Evolutionary conservation across 768 basidiomycete species (phyloP), one percentile per base, ranked within the genome.

Genomic region (Pulveroboletus sp.): DNA sequence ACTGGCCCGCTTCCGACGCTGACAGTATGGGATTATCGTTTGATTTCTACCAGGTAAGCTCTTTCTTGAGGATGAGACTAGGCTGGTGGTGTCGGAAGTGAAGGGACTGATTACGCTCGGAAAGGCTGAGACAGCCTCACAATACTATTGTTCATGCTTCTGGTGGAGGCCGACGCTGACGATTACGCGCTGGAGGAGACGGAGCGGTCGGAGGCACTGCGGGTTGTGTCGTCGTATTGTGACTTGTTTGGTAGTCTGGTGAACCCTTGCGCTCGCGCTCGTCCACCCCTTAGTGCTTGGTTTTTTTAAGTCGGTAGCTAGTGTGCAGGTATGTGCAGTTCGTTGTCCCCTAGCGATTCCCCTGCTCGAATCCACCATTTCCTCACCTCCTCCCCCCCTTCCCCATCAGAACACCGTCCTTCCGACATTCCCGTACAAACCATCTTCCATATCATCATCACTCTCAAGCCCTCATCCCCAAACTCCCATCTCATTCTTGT

Each of bases 1-100:
- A 81, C 80, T 74, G 86, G 88, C 59, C 85, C 84, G 2, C 72
- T 89, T 24, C 83, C 85, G 2, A 71, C 76, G 9, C 56, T 86
- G 39, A 63, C 14, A 85, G 81, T 57, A 80, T 83, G 78, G 85
- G 86, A 0, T 71, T 89, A 6, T 81, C 83, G 1, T 89, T 78
- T 61, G 87, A 88, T 67, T 88, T 81, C 65, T 89, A 76, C 66
- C 87, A 89, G 69, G 83, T 80, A 54, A 51, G 63, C 23, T 12
- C 2, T 16, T 48, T 42, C n/a, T n/a, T n/a, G n/a, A n/a, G n/a
- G n/a, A n/a, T 17, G 26, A 46, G 29, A 17, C 48, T 79, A 78
- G 81, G 86, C 29, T 87, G 19, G 81, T 81, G 11, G 70, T 79
- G 6, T 85, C 82, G 53, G 86, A 87, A 62, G 58, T 83, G 19